Percentiles rank a stretch among this genome's conserved stretches.
Conservation (phyloP, 1,139 yeast species). For the Yamadazyma blattariae region DNA sequence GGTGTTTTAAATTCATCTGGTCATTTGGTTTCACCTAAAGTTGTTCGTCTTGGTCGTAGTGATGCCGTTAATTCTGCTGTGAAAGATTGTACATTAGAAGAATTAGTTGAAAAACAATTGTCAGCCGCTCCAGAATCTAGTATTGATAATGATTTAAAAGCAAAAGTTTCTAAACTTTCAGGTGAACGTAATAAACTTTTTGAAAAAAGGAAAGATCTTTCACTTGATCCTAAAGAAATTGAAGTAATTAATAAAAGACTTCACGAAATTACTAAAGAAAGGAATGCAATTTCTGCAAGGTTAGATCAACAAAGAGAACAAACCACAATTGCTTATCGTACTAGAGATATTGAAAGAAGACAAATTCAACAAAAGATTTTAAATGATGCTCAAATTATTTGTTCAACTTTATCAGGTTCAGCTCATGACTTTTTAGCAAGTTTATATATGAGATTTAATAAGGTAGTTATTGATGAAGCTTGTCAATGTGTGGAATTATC, state of each 20-base stretch:
- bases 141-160: conserved; percentile 38
- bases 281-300: conserved; percentile 68
- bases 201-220: conserved; percentile 26
- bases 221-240: conserved; percentile 36
- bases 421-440: conserved; percentile 85
- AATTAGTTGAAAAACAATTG: conserved; percentile 68
- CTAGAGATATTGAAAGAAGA: conserved; percentile 75
- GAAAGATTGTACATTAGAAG: conserved; percentile 82
- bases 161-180: conserved; percentile 51
- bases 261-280: conserved; percentile 53
- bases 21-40: conserved; percentile 54
- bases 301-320: conserved; percentile 80
- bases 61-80: conserved; percentile 87
- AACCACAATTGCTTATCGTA: conserved; percentile 64
- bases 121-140: conserved; percentile 33
- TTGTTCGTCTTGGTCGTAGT: conserved; percentile 88
- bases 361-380: conserved; percentile 71
- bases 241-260: conserved; percentile 46
- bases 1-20: conserved; percentile 69
- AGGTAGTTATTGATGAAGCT: conserved; percentile 97
- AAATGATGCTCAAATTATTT: conserved; percentile 79
- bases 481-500: conserved; percentile 96
- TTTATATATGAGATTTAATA: conserved; percentile 75
- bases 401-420: conserved; percentile 91
- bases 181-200: conserved; percentile 50